These are phyloP conservation scores for Yamadazyma triangularis DNA, from an alignment of 1,139 yeast genomes.

Conservation along the genomic window DNA sequence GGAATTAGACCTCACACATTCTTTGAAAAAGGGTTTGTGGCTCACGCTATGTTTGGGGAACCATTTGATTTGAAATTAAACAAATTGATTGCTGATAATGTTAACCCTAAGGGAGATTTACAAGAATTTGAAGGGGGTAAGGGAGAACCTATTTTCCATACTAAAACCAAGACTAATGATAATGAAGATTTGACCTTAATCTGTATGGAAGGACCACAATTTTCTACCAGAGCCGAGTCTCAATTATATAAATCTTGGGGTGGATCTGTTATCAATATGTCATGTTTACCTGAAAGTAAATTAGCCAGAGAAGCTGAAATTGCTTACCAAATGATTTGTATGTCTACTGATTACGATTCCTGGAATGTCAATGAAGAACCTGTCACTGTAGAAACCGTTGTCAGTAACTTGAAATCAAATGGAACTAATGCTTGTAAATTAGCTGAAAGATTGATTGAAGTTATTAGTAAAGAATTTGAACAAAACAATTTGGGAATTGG, in stretches of 20 bases:
- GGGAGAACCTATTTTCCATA: constrained; percentile 46
- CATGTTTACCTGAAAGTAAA: constrained; percentile 92
- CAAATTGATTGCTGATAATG: constrained; percentile 55
- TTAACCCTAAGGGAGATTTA: constrained; percentile 49
- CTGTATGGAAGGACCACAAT: constrained; percentile 99
- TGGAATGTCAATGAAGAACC: constrained; percentile 96
- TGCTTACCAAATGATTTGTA: constrained; percentile 95
- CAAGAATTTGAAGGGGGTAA: constrained; percentile 40
- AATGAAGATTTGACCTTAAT: constrained; percentile 71
- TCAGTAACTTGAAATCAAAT: constrained; percentile 85
- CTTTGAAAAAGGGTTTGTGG: constrained; percentile 90
- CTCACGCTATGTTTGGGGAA: constrained; percentile 96
- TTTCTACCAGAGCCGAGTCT: constrained; percentile 97
- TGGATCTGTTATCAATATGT: constrained; percentile 94
- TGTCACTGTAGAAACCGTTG: constrained; percentile 94
- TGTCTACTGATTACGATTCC: constrained; percentile 98
- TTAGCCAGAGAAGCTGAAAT: constrained; percentile 97
- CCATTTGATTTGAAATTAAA: constrained; percentile 82
- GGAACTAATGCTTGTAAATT: constrained; percentile 78
- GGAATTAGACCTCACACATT: constrained; percentile 89
- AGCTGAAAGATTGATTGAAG: constrained; percentile 64
- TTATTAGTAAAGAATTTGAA: constrained; percentile 57
- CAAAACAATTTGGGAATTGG: constrained; percentile 55
- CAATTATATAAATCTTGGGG: constrained; percentile 84
- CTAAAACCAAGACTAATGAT: constrained; percentile 42